Conservation (phyloP, 495 filamentous ascomycete genomes). For the Aspergillus affinis region DNA sequence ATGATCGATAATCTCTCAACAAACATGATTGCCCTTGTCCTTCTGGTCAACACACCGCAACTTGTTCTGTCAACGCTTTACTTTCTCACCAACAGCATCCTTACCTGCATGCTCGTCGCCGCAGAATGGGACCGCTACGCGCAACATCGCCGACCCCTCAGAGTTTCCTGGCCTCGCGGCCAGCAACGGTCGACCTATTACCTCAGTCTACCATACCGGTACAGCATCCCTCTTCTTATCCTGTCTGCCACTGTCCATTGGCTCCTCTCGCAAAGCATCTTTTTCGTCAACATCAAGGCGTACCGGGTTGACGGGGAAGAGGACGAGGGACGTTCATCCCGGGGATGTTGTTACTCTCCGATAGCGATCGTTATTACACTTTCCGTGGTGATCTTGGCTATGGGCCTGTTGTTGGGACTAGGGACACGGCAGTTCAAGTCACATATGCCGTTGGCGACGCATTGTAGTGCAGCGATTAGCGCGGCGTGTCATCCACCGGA, state of each 20-base stretch:
- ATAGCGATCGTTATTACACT: not conserved
- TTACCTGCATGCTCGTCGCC: constrained; percentile 36
- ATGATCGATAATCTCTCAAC: not conserved
- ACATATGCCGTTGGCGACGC: constrained; percentile 32
- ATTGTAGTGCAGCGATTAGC: too few species aligned
- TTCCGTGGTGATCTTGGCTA: constrained; percentile 1
- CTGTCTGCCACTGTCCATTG: constrained; percentile 33
- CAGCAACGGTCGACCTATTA: constrained; percentile 42
- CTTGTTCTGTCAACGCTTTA: constrained; percentile 40
- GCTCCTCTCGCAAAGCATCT: constrained; percentile 39
- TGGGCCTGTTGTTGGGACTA: not conserved
- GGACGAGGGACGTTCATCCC: not conserved
- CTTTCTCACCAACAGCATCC: constrained; percentile 33
- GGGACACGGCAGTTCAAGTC: constrained; percentile 4
- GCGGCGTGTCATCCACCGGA: constrained; percentile 42
- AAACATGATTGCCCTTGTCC: constrained; percentile 1
- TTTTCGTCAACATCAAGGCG: constrained; percentile 19
- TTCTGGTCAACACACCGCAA: constrained; percentile 22
- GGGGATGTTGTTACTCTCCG: not conserved
- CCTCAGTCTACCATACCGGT: constrained; percentile 42
- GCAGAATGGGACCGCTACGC: constrained; percentile 27
- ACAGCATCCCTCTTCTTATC: constrained; percentile 34
- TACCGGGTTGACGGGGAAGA: constrained; percentile 3
- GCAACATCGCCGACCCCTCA: constrained; percentile 28
- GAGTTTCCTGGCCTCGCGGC: constrained; percentile 35